Evolutionary conservation across 441 rosid species (phyloP).

Genomic region (Macaranga tanarius): DNA sequence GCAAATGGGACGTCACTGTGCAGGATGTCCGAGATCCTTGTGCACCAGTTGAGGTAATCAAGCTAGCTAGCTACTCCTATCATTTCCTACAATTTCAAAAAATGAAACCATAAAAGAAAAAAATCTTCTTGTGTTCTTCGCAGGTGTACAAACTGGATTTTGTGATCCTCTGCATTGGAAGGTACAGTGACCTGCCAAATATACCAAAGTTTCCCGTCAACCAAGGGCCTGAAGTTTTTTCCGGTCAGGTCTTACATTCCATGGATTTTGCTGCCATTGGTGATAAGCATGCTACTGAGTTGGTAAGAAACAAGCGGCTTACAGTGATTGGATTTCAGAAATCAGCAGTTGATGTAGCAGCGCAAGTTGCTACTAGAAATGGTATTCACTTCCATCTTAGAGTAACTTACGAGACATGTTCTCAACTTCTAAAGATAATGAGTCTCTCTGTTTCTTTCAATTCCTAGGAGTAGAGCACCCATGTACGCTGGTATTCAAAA

Average conservation of each 20-base stretch:
- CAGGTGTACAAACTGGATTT: conserved; percentile 41
- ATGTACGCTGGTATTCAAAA: conserved; percentile 33
- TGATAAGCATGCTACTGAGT: conserved; percentile 21
- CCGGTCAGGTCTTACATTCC: conserved; percentile 42
- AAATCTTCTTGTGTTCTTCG: background rate
- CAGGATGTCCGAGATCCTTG: conserved; percentile 20
- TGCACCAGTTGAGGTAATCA: conserved; percentile 25
- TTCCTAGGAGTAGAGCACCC: conserved; percentile 33
- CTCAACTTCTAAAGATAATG: no score
- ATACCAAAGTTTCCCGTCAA: conserved; percentile 33
- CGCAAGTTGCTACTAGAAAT: conserved; percentile 35
- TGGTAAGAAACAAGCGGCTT: conserved; percentile 33
- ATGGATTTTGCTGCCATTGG: conserved; percentile 45
- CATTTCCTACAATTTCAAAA: no score
- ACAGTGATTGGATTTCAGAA: conserved; percentile 45
- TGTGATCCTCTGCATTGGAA: conserved; percentile 46
- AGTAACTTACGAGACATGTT: background rate
- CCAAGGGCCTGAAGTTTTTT: conserved; percentile 40
- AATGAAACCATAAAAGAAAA: no score
- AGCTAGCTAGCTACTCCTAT: no score
- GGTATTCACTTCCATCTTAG: conserved; percentile 20
- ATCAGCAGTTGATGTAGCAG: conserved; percentile 47
- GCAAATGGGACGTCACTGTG: conserved; percentile 37
- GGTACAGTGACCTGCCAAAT: conserved; percentile 41
- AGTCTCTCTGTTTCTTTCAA: background rate